Evolutionary conservation across 176 grass and related monocot genomes (phyloP), one percentile per base, ranked within the genome.

Genomic region (Oryza australiensis): DNA sequence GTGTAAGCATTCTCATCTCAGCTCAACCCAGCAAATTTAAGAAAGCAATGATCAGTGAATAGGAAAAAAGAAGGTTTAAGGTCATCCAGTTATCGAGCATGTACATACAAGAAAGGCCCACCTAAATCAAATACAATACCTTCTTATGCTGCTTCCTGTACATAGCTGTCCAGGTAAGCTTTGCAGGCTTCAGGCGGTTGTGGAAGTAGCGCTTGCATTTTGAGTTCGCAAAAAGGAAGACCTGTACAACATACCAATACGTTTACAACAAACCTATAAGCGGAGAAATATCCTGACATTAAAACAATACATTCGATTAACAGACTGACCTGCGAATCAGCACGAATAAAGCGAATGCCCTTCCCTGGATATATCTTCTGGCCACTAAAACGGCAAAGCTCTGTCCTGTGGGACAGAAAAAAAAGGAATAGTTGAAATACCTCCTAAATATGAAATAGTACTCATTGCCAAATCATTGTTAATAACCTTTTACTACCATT

Each of bases 121-220:
- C 18, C 2, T 16, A 15, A 37, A 23, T 60, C 22, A 5, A n/a
- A 33, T n/a, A 34, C 35, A 48, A 15, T 82, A 94, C 92, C 92
- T 94, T 94, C 80, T 94, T 94, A 86, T 94, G 92, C 37, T 94
- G 92, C 86, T 94, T 94, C 86, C 92, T 71, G 89, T 94, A 94
- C 89, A 94, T 94, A 34, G 92, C 92, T 45, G 92, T 94, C 92
- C 92, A 94, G 38, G 88, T 82, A 86, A 94, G 92, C 80, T 94
- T 94, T 0, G 86, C 92, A 62, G 92, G 92, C 88, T 94, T 94
- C 68, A 94, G 86, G 22, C 92, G 88, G 86, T 94, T 94, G 86
- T 94, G 92, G 88, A 94, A 94, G 80, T 94, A 94, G 64, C 88
- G 74, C 80, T 94, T 94, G 66, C 92, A 94, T 87, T 94, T 94